Evolutionary conservation across 2,329 filamentous ascomycete genomes (phyloP).

Genomic region (Cadophora sp.): DNA sequence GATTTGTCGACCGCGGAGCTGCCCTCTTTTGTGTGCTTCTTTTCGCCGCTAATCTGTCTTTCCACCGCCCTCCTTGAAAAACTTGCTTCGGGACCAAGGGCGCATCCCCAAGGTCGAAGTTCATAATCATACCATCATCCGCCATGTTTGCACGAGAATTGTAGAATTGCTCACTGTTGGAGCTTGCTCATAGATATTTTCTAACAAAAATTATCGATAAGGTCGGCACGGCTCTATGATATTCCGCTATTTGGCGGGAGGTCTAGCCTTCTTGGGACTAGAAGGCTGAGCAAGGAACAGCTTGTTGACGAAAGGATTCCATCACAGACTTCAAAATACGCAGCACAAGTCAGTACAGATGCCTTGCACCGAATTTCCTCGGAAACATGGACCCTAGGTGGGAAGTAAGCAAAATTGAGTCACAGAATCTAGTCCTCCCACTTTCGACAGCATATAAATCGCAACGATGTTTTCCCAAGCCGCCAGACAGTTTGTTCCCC

Average conservation of each 20-base stretch:
- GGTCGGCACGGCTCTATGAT: constrained; percentile 24
- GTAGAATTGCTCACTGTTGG: background rate
- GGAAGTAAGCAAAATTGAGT: constrained; percentile 21
- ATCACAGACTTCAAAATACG: constrained; percentile 41
- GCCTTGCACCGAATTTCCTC: constrained; percentile 29
- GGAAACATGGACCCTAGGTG: constrained; percentile 38
- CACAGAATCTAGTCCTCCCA: background rate
- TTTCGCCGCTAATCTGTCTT: constrained; percentile 83
- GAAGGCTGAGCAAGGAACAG: background rate
- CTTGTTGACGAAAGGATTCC: constrained; percentile 22
- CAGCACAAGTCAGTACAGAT: constrained; percentile 43
- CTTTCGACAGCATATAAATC: background rate
- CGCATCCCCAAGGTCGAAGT: constrained; percentile 80
- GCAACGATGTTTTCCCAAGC: constrained; percentile 20
- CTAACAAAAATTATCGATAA: constrained; percentile 35
- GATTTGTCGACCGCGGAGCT: constrained; percentile 27
- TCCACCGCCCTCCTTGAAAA: constrained; percentile 93
- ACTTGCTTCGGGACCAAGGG: constrained; percentile 65
- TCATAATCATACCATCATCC: constrained; percentile 93
- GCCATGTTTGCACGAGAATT: constrained; percentile 65
- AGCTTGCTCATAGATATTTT: constrained; percentile 20
- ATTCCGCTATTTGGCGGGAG: constrained; percentile 33
- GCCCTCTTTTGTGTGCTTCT: constrained; percentile 60
- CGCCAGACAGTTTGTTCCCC: constrained; percentile 1
- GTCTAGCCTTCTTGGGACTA: constrained; percentile 28